Conservation (phyloP, 495 filamentous ascomycete species). For the Thermochaetoides thermophila region DNA sequence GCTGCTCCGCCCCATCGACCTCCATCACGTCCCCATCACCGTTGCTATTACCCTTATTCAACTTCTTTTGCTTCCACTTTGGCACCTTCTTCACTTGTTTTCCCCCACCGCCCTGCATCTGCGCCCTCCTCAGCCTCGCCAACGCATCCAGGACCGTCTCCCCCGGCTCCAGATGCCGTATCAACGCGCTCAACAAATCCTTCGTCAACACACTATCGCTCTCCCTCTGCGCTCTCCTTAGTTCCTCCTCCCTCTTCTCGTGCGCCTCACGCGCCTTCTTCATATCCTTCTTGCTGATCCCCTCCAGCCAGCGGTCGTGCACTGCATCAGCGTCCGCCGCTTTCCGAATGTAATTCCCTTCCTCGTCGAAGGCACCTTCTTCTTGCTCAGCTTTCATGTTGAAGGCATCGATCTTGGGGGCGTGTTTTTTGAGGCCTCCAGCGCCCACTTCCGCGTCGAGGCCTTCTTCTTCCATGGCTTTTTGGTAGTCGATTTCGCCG, state of each 20-base stretch:
- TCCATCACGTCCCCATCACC: slow-evolving; percentile 41
- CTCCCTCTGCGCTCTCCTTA: slow-evolving; percentile 46
- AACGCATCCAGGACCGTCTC: slow-evolving; percentile 86
- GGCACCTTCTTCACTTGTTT: slow-evolving; percentile 41
- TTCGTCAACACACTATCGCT: slow-evolving; percentile 62
- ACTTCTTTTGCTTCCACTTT: slow-evolving; percentile 45
- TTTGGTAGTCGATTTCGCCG: slow-evolving; percentile 38
- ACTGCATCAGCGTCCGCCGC: slow-evolving; percentile 77
- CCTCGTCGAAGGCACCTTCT: slow-evolving; percentile 80
- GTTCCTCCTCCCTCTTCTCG: slow-evolving; percentile 68
- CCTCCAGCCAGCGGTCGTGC: slow-evolving; percentile 86
- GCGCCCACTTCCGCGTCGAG: slow-evolving; percentile 80
- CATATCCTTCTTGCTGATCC: slow-evolving; percentile 85
- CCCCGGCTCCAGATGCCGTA: slow-evolving; percentile 56
- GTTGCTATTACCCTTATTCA: slow-evolving; percentile 24
- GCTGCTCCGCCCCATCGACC: slow-evolving; percentile 31
- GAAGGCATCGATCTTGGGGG: slow-evolving; percentile 92
- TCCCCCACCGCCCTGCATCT: no score
- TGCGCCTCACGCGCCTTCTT: slow-evolving; percentile 74
- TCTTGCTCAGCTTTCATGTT: slow-evolving; percentile 86
- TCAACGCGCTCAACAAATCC: slow-evolving; percentile 59
- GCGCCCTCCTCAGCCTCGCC: slow-evolving; percentile 58
- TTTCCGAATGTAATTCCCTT: slow-evolving; percentile 84
- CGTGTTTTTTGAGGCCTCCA: slow-evolving; percentile 81
- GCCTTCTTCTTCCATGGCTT: slow-evolving; percentile 35